Percentiles rank a stretch among this genome's conserved stretches.
Conservation (phyloP, 345 rosid species). For the Eucalyptus cloeziana region DNA sequence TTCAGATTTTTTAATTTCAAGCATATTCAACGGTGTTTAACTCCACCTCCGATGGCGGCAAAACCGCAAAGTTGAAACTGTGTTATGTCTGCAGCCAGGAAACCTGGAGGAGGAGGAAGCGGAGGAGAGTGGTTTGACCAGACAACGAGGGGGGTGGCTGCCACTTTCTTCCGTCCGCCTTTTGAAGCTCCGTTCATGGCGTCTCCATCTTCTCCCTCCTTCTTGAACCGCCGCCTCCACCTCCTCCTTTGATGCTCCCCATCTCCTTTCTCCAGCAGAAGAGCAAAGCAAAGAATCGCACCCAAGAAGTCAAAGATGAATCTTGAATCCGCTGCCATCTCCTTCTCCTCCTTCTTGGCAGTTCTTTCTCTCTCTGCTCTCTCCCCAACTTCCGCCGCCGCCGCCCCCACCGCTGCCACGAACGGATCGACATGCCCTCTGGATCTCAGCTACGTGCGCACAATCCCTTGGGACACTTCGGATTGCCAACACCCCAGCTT, state of each 20-base stretch:
- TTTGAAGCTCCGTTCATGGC: neutral
- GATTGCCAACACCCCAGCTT: constrained; percentile 11
- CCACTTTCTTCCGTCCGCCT: neutral
- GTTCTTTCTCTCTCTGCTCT: neutral
- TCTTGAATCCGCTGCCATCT: neutral
- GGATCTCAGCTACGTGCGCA: constrained; percentile 41
- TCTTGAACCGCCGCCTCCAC: neutral
- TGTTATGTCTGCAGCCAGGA: neutral
- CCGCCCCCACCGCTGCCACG: neutral
- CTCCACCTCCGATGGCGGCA: neutral
- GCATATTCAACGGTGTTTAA: neutral
- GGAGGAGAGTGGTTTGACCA: neutral
- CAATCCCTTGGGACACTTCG: constrained; percentile 63
- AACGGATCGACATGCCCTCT: constrained; percentile 31
- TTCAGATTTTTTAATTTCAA: neutral
- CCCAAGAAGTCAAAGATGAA: neutral
- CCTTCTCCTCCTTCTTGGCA: neutral
- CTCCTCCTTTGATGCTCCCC: neutral
- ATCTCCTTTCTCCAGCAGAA: neutral
- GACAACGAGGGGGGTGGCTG: neutral
- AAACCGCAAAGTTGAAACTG: neutral
- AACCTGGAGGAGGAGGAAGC: neutral
- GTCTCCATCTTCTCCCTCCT: neutral
- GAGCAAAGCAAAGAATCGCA: neutral
- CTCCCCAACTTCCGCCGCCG: neutral